These are phyloP conservation scores for Penicillium chermesinum DNA, from an alignment of 495 filamentous ascomycete genomes.

Conservation along the genomic window DNA sequence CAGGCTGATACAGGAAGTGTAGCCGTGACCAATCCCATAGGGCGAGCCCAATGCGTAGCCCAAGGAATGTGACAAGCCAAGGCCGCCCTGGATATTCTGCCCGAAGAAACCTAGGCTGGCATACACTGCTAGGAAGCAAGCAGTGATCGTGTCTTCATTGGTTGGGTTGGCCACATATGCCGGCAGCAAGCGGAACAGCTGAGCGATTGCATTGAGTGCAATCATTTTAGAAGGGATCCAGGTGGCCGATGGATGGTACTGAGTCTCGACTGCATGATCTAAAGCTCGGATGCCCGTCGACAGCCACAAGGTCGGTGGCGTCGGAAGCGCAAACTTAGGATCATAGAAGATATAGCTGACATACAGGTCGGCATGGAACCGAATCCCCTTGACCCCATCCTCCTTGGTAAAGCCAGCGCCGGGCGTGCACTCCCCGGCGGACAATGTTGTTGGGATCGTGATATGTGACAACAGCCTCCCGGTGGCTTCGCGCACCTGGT, in stretches of 20 bases:
- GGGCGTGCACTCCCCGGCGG: neutral
- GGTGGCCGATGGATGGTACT: neutral
- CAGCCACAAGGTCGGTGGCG: neutral
- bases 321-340: neutral
- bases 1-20: neutral
- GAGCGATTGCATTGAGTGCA: neutral
- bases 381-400: neutral
- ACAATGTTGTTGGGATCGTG: constrained; percentile 1
- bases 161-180: neutral
- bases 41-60: neutral
- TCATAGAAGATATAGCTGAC: neutral
- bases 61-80: neutral
- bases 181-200: neutral
- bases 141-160: neutral
- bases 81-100: neutral
- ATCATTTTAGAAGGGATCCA: neutral
- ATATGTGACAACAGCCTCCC: neutral
- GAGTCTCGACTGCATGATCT: neutral
- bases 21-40: neutral
- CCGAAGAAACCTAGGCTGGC: neutral
- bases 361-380: neutral
- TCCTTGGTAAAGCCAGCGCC: neutral
- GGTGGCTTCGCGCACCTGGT: neutral
- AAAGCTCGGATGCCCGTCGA: neutral
- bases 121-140: neutral